phyloP scores from a whole-genome alignment of 441 rosid species.

The Pelargonium cotyledonis region DNA sequence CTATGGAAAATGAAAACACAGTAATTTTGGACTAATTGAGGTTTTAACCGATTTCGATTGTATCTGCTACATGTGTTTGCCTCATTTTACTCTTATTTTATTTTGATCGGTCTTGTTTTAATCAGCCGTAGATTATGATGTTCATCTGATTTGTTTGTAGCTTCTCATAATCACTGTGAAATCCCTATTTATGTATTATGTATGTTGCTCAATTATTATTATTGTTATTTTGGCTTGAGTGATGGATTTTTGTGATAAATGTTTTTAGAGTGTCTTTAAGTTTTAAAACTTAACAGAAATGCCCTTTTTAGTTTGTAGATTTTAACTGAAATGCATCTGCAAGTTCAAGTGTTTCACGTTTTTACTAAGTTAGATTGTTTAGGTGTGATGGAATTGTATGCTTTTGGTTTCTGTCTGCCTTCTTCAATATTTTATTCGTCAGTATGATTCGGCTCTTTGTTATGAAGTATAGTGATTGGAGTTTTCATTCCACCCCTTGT shows the following conservation, averaged over 20 bases:
- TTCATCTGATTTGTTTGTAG: not conserved
- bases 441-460: not conserved
- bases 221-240: too few species aligned
- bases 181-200: not conserved
- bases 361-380: not conserved
- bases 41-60: too few species aligned
- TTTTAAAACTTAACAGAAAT: not conserved
- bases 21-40: not conserved
- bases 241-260: too few species aligned
- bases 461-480: not conserved
- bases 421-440: not conserved
- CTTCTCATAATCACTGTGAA: too few species aligned
- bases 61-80: too few species aligned
- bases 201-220: too few species aligned
- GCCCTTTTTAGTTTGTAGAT: not conserved
- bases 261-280: not conserved
- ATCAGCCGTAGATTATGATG: not conserved
- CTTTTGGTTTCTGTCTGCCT: not conserved
- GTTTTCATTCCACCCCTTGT: slow-evolving; percentile 4
- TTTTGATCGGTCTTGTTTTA: not conserved
- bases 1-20: not conserved
- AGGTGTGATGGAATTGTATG: not conserved
- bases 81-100: not conserved
- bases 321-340: not conserved
- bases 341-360: not conserved